phyloP scores from a whole-genome alignment of 2,329 filamentous ascomycete genomes.

The Scleromitrula shiraiana region DNA sequence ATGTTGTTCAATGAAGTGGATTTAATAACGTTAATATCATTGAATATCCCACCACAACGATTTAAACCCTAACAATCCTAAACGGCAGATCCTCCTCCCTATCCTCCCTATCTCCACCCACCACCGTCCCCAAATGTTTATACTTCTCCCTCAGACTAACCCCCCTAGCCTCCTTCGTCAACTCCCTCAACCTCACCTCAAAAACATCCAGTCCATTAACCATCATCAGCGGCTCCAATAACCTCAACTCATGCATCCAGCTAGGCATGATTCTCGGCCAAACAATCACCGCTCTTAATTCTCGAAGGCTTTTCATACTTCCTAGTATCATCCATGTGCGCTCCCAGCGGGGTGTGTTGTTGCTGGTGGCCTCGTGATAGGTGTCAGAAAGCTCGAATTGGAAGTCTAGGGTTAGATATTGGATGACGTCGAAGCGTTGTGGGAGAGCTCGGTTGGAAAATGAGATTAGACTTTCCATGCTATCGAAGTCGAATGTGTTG shows the following conservation, averaged over 20 bases:
- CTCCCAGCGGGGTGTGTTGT: slow-evolving; percentile 17
- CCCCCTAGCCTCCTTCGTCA: neutral
- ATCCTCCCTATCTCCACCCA: neutral
- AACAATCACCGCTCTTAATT: slow-evolving; percentile 11
- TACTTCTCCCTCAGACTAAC: slow-evolving; percentile 9
- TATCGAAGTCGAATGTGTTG: slow-evolving; percentile 23
- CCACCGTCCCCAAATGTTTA: slow-evolving; percentile 1
- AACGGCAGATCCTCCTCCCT: slow-evolving; percentile 6
- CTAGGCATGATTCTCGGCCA: slow-evolving; percentile 12
- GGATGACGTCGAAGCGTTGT: slow-evolving; percentile 20
- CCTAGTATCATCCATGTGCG: slow-evolving; percentile 18
- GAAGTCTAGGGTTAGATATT: slow-evolving; percentile 8
- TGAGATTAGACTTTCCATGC: slow-evolving; percentile 17
- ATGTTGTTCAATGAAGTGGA: no score
- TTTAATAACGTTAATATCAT: no score
- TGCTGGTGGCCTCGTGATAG: slow-evolving; percentile 9
- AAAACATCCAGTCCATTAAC: slow-evolving; percentile 12
- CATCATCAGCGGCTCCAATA: slow-evolving; percentile 16
- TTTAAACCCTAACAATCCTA: slow-evolving; percentile 8
- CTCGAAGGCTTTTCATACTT: slow-evolving; percentile 15
- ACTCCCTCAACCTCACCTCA: slow-evolving; percentile 13
- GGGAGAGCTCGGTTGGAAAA: slow-evolving; percentile 18
- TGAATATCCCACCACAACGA: no score
- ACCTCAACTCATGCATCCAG: slow-evolving; percentile 13
- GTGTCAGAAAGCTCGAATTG: neutral